Evolutionary conservation across 805 yeast genomes (phyloP).

Genomic region (Candida railenensis): DNA sequence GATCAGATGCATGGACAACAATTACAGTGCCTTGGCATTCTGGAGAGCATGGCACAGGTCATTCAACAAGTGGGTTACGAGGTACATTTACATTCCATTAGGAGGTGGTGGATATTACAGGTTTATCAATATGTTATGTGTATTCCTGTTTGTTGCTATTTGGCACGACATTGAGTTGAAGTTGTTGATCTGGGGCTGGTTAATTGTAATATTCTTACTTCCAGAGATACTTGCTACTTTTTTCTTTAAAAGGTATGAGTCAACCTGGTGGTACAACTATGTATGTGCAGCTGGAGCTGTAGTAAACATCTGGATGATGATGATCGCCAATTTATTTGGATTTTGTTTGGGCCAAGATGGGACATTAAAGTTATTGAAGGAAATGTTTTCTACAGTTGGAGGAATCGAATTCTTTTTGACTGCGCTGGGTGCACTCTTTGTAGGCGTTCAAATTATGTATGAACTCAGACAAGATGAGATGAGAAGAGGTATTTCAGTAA

Average conservation of each 20-base stretch:
- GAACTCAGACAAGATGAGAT: slow-evolving; percentile 85
- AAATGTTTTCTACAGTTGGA: slow-evolving; percentile 66
- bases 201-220: slow-evolving; percentile 77
- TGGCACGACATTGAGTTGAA: slow-evolving; percentile 97
- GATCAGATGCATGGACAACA: slow-evolving; percentile 94
- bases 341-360: slow-evolving; percentile 94
- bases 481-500: slow-evolving; percentile 76
- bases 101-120: slow-evolving; percentile 77
- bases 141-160: slow-evolving; percentile 91
- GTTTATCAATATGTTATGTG: slow-evolving; percentile 73
- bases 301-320: slow-evolving; percentile 93
- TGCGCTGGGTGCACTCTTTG: slow-evolving; percentile 67
- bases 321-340: slow-evolving; percentile 93
- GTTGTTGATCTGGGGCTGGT: slow-evolving; percentile 93
- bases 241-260: slow-evolving; percentile 37
- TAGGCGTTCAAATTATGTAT: slow-evolving; percentile 91
- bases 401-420: slow-evolving; percentile 65
- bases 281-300: slow-evolving; percentile 87
- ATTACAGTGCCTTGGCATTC: slow-evolving; percentile 89
- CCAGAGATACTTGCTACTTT: slow-evolving; percentile 77
- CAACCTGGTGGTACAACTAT: slow-evolving; percentile 72
- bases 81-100: slow-evolving; percentile 87
- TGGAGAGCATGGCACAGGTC: slow-evolving; percentile 99
- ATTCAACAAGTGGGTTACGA: slow-evolving; percentile 82
- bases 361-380: slow-evolving; percentile 58